Percentiles rank a stretch among this genome's conserved stretches.
Conservation (phyloP, 1,139 yeast genomes). For the Nakaseomyces delphensis region DNA sequence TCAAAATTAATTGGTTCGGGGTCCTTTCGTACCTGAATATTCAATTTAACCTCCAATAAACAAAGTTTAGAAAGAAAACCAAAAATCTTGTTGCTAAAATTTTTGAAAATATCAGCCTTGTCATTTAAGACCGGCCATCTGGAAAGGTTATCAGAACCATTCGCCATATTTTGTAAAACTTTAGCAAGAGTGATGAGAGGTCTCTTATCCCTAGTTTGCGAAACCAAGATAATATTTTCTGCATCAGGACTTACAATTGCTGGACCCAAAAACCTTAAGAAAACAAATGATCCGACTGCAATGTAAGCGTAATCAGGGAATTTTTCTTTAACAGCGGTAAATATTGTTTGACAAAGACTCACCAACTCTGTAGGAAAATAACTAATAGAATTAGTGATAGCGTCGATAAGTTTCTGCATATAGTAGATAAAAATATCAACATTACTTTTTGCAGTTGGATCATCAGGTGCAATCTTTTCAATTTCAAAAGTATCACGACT, state of each 20-base stretch:
- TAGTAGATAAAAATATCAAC: slow-evolving; percentile 47
- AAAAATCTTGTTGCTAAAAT: slow-evolving; percentile 39
- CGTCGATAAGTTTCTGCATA: slow-evolving; percentile 50
- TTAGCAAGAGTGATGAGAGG: slow-evolving; percentile 76
- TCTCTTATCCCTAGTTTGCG: slow-evolving; percentile 48
- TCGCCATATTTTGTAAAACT: slow-evolving; percentile 79
- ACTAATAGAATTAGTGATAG: slow-evolving; percentile 48
- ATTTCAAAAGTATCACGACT: slow-evolving; percentile 54
- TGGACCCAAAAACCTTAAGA: slow-evolving; percentile 79
- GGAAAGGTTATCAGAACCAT: slow-evolving; percentile 54
- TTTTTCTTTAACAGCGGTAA: slow-evolving; percentile 51
- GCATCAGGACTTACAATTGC: slow-evolving; percentile 86
- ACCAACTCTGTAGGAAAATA: slow-evolving; percentile 65
- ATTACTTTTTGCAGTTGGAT: slow-evolving; percentile 37
- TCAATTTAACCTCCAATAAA: slow-evolving; percentile 15
- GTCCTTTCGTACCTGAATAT: slow-evolving; percentile 16
- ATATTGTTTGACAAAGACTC: slow-evolving; percentile 65
- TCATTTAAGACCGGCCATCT: slow-evolving; percentile 50
- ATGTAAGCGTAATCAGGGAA: slow-evolving; percentile 55
- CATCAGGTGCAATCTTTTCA: slow-evolving; percentile 42
- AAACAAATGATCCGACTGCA: slow-evolving; percentile 83
- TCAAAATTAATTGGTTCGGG: slow-evolving; percentile 31
- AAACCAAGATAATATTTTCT: slow-evolving; percentile 38
- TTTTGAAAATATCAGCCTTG: slow-evolving; percentile 38
- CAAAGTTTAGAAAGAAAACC: slow-evolving; percentile 38